A percentile compares a stretch with the other conserved stretches of the same genome.
These are phyloP conservation scores for Camelina hispida DNA, from an alignment of 345 rosid species.

Conservation along the genomic window DNA sequence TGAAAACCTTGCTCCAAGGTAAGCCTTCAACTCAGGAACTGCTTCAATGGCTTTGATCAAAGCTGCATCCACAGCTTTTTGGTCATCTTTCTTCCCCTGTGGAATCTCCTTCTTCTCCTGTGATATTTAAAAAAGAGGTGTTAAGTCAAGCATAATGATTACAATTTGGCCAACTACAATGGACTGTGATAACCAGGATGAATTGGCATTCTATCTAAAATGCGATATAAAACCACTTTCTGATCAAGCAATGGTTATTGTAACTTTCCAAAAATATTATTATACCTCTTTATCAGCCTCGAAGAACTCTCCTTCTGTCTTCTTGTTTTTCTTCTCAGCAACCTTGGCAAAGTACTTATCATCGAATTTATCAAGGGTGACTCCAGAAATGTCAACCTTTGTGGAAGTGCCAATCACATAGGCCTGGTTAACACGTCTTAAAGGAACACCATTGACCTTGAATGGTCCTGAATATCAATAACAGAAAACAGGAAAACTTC, in stretches of 20 bases:
- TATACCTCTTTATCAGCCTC: slow-evolving; percentile 73
- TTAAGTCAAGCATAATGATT: not conserved
- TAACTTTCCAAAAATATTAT: not conserved
- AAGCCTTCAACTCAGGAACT: slow-evolving; percentile 72
- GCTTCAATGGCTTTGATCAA: slow-evolving; percentile 69
- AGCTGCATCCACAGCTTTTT: slow-evolving; percentile 67
- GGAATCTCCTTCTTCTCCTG: slow-evolving; percentile 75
- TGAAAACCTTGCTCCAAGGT: slow-evolving; percentile 79
- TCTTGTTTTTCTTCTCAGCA: slow-evolving; percentile 70
- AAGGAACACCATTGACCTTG: slow-evolving; percentile 77
- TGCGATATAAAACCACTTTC: not conserved
- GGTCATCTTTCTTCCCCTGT: slow-evolving; percentile 79
- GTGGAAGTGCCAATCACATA: slow-evolving; percentile 72
- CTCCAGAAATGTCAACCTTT: slow-evolving; percentile 72
- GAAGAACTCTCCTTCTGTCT: slow-evolving; percentile 80
- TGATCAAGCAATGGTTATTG: not conserved
- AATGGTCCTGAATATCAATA: slow-evolving; percentile 58
- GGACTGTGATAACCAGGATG: not conserved
- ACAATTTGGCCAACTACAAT: not conserved
- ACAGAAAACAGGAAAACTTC: not conserved
- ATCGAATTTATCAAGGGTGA: slow-evolving; percentile 65
- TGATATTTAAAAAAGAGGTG: not conserved
- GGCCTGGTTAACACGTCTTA: slow-evolving; percentile 70
- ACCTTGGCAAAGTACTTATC: slow-evolving; percentile 78
- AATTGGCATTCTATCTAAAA: not conserved